Evolutionary conservation across 352 stramenopile species (phyloP).

Genomic region (Blastocystis sp.): DNA sequence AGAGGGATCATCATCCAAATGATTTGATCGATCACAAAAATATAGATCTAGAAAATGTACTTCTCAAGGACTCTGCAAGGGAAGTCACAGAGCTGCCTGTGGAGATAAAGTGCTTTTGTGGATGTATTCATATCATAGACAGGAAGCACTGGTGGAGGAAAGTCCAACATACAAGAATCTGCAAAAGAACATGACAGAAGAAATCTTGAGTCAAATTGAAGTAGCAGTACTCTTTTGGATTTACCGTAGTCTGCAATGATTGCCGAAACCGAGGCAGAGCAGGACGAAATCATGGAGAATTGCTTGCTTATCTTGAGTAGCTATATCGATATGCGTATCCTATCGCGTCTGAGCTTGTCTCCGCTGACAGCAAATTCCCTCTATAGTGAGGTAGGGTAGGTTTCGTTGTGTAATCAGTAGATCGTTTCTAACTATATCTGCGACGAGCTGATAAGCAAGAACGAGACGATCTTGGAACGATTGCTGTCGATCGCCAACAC

Average conservation of each 20-base stretch:
- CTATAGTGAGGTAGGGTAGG: conserved; percentile 1
- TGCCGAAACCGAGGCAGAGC: not conserved
- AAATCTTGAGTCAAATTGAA: conserved; percentile 8
- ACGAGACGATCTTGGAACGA: not conserved
- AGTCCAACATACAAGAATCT: not conserved
- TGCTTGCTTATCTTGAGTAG: not conserved
- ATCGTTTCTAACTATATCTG: conserved; percentile 5
- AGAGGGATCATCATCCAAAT: not conserved
- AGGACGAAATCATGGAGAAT: conserved; percentile 1
- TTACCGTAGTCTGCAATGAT: not conserved
- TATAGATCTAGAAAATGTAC: not conserved
- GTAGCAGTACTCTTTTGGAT: not conserved
- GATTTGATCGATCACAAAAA: not conserved
- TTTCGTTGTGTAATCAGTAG: not conserved
- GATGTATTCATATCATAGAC: not conserved
- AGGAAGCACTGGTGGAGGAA: not conserved
- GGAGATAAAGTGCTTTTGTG: not conserved
- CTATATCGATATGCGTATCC: conserved; percentile 25
- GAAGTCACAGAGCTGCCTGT: not conserved
- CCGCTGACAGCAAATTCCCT: conserved; percentile 12
- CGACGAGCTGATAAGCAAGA: not conserved
- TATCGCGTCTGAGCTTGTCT: not conserved
- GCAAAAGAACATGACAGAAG: conserved; percentile 11
- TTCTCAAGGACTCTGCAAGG: not conserved
- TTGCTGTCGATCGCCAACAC: not conserved